Conservation (phyloP, 2,329 filamentous ascomycete species). For the Hymenoscyphus occultus region DNA sequence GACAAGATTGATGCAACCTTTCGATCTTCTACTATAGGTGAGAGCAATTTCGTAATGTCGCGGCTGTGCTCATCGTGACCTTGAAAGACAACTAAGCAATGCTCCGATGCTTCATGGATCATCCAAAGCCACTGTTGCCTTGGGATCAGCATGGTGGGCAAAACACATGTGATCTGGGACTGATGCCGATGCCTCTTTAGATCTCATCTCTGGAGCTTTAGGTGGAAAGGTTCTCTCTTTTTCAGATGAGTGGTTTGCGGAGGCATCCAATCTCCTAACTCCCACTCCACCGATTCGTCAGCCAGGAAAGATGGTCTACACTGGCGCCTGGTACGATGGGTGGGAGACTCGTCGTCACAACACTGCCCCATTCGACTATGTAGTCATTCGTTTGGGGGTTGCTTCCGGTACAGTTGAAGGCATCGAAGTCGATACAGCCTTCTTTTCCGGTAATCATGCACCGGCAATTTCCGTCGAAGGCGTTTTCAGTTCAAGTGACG, state of each 20-base stretch:
- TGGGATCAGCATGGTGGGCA: background rate
- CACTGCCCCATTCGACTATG: constrained; percentile 62
- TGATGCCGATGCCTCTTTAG: constrained; percentile 39
- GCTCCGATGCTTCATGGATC: constrained; percentile 6
- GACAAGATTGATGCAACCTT: constrained; percentile 60
- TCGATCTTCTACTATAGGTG: constrained; percentile 60
- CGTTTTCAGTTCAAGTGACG: constrained; percentile 63
- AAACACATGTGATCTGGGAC: constrained; percentile 1
- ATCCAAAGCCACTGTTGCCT: background rate
- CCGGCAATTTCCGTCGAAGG: constrained; percentile 77
- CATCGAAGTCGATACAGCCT: constrained; percentile 76
- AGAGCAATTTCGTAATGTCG: constrained; percentile 30
- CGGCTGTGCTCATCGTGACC: background rate
- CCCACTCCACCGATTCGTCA: constrained; percentile 61
- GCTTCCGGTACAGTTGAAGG: constrained; percentile 70
- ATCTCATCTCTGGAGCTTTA: constrained; percentile 58
- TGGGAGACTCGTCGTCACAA: constrained; percentile 70
- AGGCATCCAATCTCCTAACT: constrained; percentile 61
- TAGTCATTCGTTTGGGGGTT: constrained; percentile 63
- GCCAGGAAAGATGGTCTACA: constrained; percentile 65
- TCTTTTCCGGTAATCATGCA: constrained; percentile 80
- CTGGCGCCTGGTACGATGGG: constrained; percentile 69
- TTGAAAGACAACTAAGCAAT: background rate
- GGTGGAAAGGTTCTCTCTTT: constrained; percentile 63
- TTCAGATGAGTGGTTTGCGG: constrained; percentile 68